A percentile compares a stretch with the other conserved stretches of the same genome.
Conservation (phyloP, 305 asterid species). For the Fraxinus greggii region DNA sequence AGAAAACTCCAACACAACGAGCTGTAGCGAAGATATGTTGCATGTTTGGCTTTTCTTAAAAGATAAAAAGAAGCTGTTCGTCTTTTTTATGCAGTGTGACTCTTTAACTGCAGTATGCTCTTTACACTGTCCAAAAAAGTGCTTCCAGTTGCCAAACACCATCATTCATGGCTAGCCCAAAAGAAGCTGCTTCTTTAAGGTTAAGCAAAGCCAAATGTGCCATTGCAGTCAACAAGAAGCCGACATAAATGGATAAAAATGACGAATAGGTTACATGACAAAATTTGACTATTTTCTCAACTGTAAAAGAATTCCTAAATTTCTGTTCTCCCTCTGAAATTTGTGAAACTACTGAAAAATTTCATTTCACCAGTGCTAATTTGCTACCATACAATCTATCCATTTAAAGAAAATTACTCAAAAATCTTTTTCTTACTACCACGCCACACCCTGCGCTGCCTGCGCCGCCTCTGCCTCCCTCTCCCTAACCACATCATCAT, state of each 20-base stretch:
- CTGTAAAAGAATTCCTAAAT: background rate
- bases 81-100: background rate
- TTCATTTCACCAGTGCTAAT: background rate
- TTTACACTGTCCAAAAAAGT: background rate
- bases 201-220: background rate
- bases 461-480: background rate
- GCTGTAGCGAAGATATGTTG: background rate
- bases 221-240: background rate
- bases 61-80: background rate
- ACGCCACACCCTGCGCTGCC: background rate
- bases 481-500: background rate
- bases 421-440: background rate
- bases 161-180: background rate
- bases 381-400: background rate
- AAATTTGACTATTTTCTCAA: background rate
- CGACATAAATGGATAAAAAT: background rate
- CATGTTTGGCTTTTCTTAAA: background rate
- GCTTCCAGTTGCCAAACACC: background rate
- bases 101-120: background rate
- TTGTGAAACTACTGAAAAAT: background rate
- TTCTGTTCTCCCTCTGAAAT: background rate
- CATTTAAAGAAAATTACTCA: background rate
- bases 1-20: background rate
- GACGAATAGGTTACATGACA: background rate
- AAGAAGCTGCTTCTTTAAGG: background rate